A percentile compares a stretch with the other conserved stretches of the same genome.
Evolutionary conservation across 116 monocot species (phyloP).

Genomic region (Posidonia oceanica): DNA sequence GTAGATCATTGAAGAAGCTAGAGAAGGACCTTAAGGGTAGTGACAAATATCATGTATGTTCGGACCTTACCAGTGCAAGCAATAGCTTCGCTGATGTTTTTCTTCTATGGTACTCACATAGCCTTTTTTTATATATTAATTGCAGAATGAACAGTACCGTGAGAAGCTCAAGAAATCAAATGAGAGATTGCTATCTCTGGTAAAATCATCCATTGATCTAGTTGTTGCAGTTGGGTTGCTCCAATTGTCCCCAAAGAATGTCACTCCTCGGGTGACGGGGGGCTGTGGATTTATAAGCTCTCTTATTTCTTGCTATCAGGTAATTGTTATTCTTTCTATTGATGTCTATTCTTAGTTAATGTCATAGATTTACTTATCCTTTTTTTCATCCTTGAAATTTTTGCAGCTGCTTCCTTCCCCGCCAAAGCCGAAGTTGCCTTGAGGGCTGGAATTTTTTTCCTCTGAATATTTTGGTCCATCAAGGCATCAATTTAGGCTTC

Average conservation of each 20-base stretch:
- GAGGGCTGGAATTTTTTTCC: conserved; percentile 7
- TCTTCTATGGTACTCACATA: neutral
- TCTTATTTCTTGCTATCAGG: conserved; percentile 97
- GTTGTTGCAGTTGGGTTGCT: conserved; percentile 92
- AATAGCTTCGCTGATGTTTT: neutral
- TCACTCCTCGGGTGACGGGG: conserved; percentile 83
- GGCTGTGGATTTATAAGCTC: conserved; percentile 70
- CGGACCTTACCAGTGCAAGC: neutral
- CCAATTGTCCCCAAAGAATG: conserved; percentile 70
- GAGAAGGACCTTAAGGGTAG: conserved; percentile 62
- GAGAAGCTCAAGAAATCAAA: conserved; percentile 55
- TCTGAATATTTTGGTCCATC: neutral
- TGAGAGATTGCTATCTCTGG: conserved; percentile 59
- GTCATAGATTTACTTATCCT: neutral
- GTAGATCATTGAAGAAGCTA: conserved; percentile 58
- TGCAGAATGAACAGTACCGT: conserved; percentile 67
- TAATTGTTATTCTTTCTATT: conserved; percentile 8
- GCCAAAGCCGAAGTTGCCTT: conserved; percentile 41
- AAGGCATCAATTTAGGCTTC: neutral
- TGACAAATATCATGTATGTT: conserved; percentile 44
- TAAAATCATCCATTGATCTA: conserved; percentile 82
- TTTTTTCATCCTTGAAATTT: neutral
- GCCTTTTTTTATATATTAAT: neutral
- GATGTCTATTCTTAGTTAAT: neutral
- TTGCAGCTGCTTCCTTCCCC: conserved; percentile 61